phyloP scores from a whole-genome alignment of 768 basidiomycete species.

The Rhodotorula kratochvilovae region DNA sequence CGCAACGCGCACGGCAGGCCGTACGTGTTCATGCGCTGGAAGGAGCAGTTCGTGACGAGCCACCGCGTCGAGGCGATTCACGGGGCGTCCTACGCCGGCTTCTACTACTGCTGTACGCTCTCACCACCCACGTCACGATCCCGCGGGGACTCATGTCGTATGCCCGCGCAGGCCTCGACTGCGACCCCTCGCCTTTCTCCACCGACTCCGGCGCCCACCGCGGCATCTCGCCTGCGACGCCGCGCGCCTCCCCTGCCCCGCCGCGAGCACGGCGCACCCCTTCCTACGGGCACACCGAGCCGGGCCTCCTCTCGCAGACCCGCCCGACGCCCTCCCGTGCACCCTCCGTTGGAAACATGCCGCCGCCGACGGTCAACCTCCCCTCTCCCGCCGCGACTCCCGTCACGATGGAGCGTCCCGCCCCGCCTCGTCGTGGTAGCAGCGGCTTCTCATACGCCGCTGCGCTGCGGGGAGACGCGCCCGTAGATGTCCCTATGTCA shows the following conservation, averaged over 20 bases:
- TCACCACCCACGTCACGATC: too few relatives aligned
- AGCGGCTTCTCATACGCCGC: slow-evolving; percentile 38
- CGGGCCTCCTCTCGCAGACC: background rate
- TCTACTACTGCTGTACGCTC: slow-evolving; percentile 67
- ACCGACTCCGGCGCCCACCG: slow-evolving; percentile 49
- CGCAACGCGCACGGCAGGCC: slow-evolving; percentile 51
- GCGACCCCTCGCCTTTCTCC: slow-evolving; percentile 59
- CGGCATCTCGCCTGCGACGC: slow-evolving; percentile 44
- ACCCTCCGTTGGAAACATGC: too few relatives aligned
- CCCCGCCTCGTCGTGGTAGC: slow-evolving; percentile 42
- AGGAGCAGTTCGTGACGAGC: slow-evolving; percentile 90
- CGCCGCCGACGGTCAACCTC: background rate
- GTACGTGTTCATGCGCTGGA: slow-evolving; percentile 88
- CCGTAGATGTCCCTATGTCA: background rate
- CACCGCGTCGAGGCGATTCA: slow-evolving; percentile 53
- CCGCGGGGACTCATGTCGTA: too few relatives aligned
- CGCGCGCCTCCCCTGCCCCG: slow-evolving; percentile 39
- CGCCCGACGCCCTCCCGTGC: background rate
- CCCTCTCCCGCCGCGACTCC: background rate
- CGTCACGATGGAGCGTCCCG: slow-evolving; percentile 21
- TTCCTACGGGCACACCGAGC: background rate
- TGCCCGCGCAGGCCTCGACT: slow-evolving; percentile 64
- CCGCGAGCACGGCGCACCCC: background rate
- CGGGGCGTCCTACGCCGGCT: slow-evolving; percentile 55
- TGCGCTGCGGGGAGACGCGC: background rate